Evolutionary conservation across 1,139 yeast genomes (phyloP), one percentile per base, ranked within the genome.

Genomic region (Kodamaea sp.): DNA sequence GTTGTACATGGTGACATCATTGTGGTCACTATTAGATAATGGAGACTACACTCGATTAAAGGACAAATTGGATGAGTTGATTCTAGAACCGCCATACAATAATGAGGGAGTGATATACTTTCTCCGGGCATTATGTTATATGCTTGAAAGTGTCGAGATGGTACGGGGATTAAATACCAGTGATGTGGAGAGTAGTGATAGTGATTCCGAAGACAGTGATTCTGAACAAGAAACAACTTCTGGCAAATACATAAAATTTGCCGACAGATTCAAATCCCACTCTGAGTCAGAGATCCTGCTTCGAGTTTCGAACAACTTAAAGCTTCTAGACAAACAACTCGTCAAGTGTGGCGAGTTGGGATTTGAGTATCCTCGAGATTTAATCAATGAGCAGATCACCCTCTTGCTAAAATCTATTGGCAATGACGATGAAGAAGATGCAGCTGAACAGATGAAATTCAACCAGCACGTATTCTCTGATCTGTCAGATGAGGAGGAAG

Each of bases 81-180:
- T 73, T 22, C 55, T 73, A 25, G 65, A 61, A 36, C 73, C 72
- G 1, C 79, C 80, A 0, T 73, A 61, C 45, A 62, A 61, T 39
- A 54, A 51, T 7, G 74, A 74, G 32, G 79, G 80, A 0, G 54
- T 59, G 0, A 59, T 66, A 29, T 62, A 65, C 37, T 70, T 58
- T 39, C 45, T 70, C 16, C 38, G 55, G 37, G 58, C 58, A 5
- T 40, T 66, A 15, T 61, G 71, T 38, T 42, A 50, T 29, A 42
- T 68, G 12, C 43, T 38, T 30, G 53, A 51, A 29, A 43, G 41
- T 32, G 36, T 39, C 15, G 51, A 48, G 5, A 12, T 24, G 23
- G 26, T 15, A 7, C 22, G 22, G 18, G 28, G 20, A 7, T 9
- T 18, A 18, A 18, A 18, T 9, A 9, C 6, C 21, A 4, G 15